phyloP scores from a whole-genome alignment of 2,329 filamentous ascomycete species.

The Pseudocercospora macadamiae region DNA sequence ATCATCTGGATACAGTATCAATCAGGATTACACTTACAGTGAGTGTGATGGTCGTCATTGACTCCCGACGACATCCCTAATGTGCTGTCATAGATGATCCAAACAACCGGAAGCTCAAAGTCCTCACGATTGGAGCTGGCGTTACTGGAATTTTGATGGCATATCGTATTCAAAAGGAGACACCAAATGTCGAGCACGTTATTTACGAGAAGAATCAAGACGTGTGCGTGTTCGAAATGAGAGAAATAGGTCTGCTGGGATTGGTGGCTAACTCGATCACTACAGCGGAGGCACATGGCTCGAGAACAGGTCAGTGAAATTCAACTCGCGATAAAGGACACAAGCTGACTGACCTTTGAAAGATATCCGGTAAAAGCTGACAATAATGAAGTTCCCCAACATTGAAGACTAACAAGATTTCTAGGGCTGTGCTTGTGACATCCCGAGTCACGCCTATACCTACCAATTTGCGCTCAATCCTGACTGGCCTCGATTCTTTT shows the following conservation, averaged over 20 bases:
- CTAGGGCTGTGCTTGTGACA: conserved; percentile 50
- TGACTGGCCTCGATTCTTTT: conserved; percentile 54
- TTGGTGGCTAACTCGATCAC: background rate
- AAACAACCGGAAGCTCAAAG: conserved; percentile 48
- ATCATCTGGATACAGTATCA: conserved; percentile 46
- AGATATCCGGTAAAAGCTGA: too few relatives aligned
- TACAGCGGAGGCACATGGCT: conserved; percentile 48
- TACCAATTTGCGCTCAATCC: conserved; percentile 37
- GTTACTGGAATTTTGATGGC: conserved; percentile 52
- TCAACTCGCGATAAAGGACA: too few relatives aligned
- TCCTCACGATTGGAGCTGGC: conserved; percentile 54
- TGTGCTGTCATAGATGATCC: conserved; percentile 41
- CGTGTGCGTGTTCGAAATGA: conserved; percentile 29
- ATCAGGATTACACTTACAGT: conserved; percentile 39
- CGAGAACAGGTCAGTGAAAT: conserved; percentile 48
- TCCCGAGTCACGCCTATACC: conserved; percentile 42
- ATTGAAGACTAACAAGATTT: too few relatives aligned
- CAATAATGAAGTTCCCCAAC: too few relatives aligned
- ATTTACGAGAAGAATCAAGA: conserved; percentile 54
- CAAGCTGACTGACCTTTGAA: background rate
- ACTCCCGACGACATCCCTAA: too few relatives aligned
- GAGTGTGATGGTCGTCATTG: too few relatives aligned
- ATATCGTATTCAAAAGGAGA: conserved; percentile 52
- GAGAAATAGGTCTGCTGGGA: background rate
- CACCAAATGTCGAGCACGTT: conserved; percentile 50